Conservation (phyloP, 106 monocot genomes). For the Chionographis japonica region DNA sequence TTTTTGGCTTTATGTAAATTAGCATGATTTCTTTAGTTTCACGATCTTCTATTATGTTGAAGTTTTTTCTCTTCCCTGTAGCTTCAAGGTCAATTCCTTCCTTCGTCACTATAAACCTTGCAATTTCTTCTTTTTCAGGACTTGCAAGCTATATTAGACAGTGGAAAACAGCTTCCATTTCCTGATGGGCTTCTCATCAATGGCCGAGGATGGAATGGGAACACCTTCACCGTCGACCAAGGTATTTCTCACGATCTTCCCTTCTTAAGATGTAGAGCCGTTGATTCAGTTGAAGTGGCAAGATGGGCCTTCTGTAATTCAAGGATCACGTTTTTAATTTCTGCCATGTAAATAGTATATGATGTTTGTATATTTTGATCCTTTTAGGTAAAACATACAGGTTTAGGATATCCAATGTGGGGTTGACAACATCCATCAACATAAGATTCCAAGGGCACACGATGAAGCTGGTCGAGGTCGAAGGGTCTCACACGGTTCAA, state of each 20-base stretch:
- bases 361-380: neutral
- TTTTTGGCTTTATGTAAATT: too few relatives aligned
- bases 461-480: slow-evolving; percentile 32
- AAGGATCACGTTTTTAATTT: too few relatives aligned
- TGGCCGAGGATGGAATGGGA: slow-evolving; percentile 6
- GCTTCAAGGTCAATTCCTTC: too few relatives aligned
- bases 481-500: slow-evolving; percentile 35
- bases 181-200: slow-evolving; percentile 26
- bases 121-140: neutral
- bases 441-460: slow-evolving; percentile 33
- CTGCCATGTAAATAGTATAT: too few relatives aligned
- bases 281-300: too few relatives aligned
- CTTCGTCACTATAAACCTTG: too few relatives aligned
- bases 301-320: too few relatives aligned
- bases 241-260: neutral
- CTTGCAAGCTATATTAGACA: slow-evolving; percentile 14
- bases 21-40: too few relatives aligned
- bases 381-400: slow-evolving; percentile 33
- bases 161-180: slow-evolving; percentile 8
- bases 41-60: too few relatives aligned
- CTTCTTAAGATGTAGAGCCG: too few relatives aligned
- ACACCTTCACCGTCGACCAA: slow-evolving; percentile 5
- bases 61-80: too few relatives aligned
- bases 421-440: slow-evolving; percentile 24
- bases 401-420: slow-evolving; percentile 35